Base-by-base conservation (phyloP, 2,329 filamentous ascomycete species). In the Orbilia javanica region DNA sequence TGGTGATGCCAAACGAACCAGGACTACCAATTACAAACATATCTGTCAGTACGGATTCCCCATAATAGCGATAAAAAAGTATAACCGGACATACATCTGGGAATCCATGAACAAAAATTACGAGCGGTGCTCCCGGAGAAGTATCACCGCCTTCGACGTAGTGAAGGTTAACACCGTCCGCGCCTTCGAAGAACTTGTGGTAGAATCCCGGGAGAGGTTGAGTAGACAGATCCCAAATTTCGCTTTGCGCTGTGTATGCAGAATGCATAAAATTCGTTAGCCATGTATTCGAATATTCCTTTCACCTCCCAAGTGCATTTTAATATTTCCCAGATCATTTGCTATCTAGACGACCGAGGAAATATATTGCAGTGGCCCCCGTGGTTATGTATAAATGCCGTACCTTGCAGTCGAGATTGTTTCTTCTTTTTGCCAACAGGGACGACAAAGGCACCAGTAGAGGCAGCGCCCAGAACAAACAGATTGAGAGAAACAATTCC, bases 1-100 rank as follows among this genome's bases (percentile, higher is more conserved):
- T 78, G 74, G 67, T 78, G 67, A 34, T 78, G 74, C 74, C 74
- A 78, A 27, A 78, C 67, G 25, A 78, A 78, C 74, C 74, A 78
- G 18, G 74, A 78, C 74, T 78, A 22, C 6, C 1, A 13, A 36
- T n/a, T 11, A 25, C 15, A 25, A 42, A 27, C 11, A 42, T n/a
- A n/a, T n/a, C n/a, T n/a, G 31, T 63, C 36, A 63, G 29, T 60
- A 53, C 13, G 39, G 15, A 31, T 27, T 22, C 11, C 27, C 10
- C 15, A 15, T 25, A 36, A 11, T n/a, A 8, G 22, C 10, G 22
- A 15, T 25, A 36, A 11, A 22, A 8, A 31, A 39, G 7, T 27
- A 34, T 20, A 6, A 5, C 13, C 3, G 8, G 50, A 67, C 74
- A 25, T 57, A 78, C 74, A 34, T 78, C 74, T 39, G 74, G 74